phyloP scores from a whole-genome alignment of 768 basidiomycete genomes.

The Psilocybe cyanescens region DNA sequence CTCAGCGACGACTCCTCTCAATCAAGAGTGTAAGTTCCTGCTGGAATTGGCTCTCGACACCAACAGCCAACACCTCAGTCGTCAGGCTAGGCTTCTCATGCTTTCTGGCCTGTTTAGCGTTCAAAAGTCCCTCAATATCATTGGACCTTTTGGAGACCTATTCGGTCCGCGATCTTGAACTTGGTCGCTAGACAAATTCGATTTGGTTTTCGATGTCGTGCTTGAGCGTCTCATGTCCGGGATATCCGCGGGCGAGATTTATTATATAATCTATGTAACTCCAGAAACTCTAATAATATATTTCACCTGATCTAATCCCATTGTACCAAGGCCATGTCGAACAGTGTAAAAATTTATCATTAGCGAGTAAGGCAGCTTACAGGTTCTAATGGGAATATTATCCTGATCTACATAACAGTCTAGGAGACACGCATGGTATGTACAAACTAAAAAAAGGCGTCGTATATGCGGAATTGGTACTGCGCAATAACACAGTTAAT shows the following conservation, averaged over 20 bases:
- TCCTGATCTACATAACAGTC: no score
- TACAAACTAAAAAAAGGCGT: no score
- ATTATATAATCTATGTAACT: no score
- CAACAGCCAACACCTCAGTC: constrained; percentile 8
- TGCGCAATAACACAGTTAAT: no score
- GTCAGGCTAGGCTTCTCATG: constrained; percentile 11
- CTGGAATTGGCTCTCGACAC: constrained; percentile 13
- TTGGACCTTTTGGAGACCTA: constrained; percentile 10
- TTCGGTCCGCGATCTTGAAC: not conserved
- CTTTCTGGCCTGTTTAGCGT: constrained; percentile 10
- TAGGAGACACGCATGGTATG: no score
- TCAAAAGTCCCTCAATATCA: constrained; percentile 2
- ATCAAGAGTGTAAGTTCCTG: constrained; percentile 1
- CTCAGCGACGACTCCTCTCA: not conserved
- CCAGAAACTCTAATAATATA: no score
- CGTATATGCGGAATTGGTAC: no score
- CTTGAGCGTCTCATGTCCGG: not conserved
- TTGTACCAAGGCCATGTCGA: no score
- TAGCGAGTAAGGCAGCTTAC: no score
- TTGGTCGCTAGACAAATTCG: not conserved
- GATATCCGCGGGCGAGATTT: not conserved
- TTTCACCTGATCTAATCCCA: not conserved
- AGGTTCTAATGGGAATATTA: no score
- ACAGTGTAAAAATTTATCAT: no score
- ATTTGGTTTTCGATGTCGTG: not conserved